Evolutionary conservation across 306 rosid genomes (phyloP).

Genomic region (Arachis hypogaea): DNA sequence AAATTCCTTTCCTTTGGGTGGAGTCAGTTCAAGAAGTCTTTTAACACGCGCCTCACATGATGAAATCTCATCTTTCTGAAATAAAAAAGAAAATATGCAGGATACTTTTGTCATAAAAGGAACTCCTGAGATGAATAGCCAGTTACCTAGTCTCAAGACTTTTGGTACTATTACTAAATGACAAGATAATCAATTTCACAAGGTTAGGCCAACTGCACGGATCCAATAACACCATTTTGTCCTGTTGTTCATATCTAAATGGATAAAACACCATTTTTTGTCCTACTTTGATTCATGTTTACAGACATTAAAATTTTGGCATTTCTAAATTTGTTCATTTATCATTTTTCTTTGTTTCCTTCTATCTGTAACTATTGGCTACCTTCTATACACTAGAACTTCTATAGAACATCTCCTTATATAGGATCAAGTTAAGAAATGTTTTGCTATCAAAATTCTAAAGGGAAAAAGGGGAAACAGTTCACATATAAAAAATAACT

Average conservation of each 20-base stretch:
- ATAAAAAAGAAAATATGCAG: slow-evolving; percentile 31
- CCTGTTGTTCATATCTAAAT: not conserved
- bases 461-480: not conserved
- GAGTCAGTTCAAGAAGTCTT: slow-evolving; percentile 83
- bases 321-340: not conserved
- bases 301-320: not conserved
- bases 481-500: not conserved
- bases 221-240: not conserved
- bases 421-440: not conserved
- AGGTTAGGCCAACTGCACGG: not conserved
- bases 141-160: not conserved
- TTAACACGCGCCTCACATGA: slow-evolving; percentile 85
- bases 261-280: too few species aligned
- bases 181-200: not conserved
- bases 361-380: not conserved
- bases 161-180: not conserved
- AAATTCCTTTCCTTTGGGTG: slow-evolving; percentile 81
- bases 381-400: not conserved
- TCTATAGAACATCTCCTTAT: not conserved
- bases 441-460: not conserved
- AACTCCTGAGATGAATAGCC: not conserved
- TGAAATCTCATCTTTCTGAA: slow-evolving; percentile 91
- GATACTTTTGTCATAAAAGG: slow-evolving; percentile 11
- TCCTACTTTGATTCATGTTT: not conserved
- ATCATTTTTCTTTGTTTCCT: not conserved